These are phyloP conservation scores for Cerioporus squamosus DNA, from an alignment of 1,284 basidiomycete genomes.

Conservation along the genomic window DNA sequence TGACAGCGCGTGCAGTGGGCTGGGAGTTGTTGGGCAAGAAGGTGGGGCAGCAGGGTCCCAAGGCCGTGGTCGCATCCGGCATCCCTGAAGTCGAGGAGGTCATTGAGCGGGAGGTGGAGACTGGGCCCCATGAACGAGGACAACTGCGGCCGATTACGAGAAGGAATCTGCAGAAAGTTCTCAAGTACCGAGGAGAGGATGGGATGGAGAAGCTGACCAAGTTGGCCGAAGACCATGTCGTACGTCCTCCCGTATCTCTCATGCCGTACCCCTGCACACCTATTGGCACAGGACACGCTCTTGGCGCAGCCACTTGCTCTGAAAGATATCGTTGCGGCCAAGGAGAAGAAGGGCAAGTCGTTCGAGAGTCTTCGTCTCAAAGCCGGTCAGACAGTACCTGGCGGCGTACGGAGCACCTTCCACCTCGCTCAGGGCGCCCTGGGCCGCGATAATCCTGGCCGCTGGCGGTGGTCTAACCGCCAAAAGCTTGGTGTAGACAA, in stretches of 20 bases:
- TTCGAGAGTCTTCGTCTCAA: slow-evolving; percentile 35
- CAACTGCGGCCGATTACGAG: slow-evolving; percentile 63
- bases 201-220: slow-evolving; percentile 38
- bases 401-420: slow-evolving; percentile 35
- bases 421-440: slow-evolving; percentile 38
- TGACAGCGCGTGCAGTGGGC: slow-evolving; percentile 84
- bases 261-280: neutral
- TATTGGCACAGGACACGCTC: slow-evolving; percentile 35
- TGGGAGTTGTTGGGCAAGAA: slow-evolving; percentile 72
- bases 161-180: slow-evolving; percentile 72
- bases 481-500: slow-evolving; percentile 41
- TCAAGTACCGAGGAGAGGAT: slow-evolving; percentile 55
- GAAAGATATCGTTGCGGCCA: slow-evolving; percentile 29
- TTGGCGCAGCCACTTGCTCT: slow-evolving; percentile 38
- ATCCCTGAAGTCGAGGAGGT: slow-evolving; percentile 49
- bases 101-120: slow-evolving; percentile 50
- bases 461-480: slow-evolving; percentile 34
- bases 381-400: slow-evolving; percentile 41
- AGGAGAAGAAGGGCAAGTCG: slow-evolving; percentile 23
- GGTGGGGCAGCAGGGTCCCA: slow-evolving; percentile 47
- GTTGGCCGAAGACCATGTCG: slow-evolving; percentile 41
- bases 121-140: slow-evolving; percentile 44
- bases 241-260: slow-evolving; percentile 23
- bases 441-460: slow-evolving; percentile 31
- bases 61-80: slow-evolving; percentile 54